phyloP scores from a whole-genome alignment of 371 early-diverging fungal genomes.

The Rhizomucor pusillus region DNA sequence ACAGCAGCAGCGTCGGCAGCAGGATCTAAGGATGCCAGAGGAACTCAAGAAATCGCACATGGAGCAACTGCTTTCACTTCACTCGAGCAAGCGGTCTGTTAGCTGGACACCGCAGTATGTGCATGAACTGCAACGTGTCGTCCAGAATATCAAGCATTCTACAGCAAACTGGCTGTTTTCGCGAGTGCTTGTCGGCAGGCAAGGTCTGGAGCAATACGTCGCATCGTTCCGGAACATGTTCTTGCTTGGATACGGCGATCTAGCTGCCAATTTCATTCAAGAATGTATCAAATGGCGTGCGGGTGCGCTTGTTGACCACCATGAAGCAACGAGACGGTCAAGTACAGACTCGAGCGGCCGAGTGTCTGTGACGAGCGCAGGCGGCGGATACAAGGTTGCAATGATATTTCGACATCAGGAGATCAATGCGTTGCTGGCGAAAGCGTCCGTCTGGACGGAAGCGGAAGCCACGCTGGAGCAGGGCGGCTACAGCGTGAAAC shows the following conservation, averaged over 20 bases:
- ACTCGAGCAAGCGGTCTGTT: neutral
- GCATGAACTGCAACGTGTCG: constrained; percentile 11
- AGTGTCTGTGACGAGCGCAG: constrained; percentile 2
- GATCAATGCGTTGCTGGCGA: constrained; percentile 54
- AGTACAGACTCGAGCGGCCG: neutral
- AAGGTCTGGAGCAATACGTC: constrained; percentile 55
- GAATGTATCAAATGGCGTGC: constrained; percentile 49
- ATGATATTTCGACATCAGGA: constrained; percentile 52
- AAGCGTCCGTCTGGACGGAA: constrained; percentile 42
- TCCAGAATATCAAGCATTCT: constrained; percentile 52
- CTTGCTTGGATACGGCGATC: constrained; percentile 69
- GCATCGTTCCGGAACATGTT: constrained; percentile 65
- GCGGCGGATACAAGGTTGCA: neutral
- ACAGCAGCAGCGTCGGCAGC: neutral
- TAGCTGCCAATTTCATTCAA: constrained; percentile 60
- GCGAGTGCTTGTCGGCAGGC: constrained; percentile 61
- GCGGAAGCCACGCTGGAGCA: constrained; percentile 21
- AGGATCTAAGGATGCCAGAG: constrained; percentile 33
- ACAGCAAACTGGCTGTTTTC: constrained; percentile 71
- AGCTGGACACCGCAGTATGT: neutral
- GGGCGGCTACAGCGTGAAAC: constrained; percentile 24
- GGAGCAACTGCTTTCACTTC: constrained; percentile 25
- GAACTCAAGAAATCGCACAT: constrained; percentile 43
- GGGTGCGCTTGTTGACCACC: constrained; percentile 5
- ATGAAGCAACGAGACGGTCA: neutral